phyloP scores from a whole-genome alignment of 2,329 filamentous ascomycete genomes.

The Aspergillus alliaceus region DNA sequence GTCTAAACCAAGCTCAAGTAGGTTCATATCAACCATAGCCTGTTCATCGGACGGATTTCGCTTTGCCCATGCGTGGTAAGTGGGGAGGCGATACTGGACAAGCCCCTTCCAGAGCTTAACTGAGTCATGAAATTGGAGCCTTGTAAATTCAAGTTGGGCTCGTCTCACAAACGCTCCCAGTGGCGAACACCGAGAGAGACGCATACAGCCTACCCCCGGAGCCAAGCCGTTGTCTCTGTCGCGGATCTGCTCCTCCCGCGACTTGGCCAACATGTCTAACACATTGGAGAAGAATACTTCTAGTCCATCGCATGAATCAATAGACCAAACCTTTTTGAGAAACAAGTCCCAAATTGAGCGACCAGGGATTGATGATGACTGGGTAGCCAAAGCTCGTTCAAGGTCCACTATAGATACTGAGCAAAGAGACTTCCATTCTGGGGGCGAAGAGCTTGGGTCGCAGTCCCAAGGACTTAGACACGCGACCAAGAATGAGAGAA shows the following conservation, averaged over 20 bases:
- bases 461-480: slow-evolving; percentile 57
- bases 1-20: slow-evolving; percentile 60
- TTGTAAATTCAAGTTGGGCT: slow-evolving; percentile 74
- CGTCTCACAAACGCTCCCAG: slow-evolving; percentile 78
- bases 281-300: slow-evolving; percentile 71
- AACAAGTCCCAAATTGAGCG: slow-evolving; percentile 86
- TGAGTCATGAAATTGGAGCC: slow-evolving; percentile 76
- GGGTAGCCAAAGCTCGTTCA: slow-evolving; percentile 46
- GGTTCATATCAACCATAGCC: slow-evolving; percentile 62
- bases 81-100: slow-evolving; percentile 75
- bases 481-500: slow-evolving; percentile 76
- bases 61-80: slow-evolving; percentile 61
- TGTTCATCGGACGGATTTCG: slow-evolving; percentile 49
- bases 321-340: slow-evolving; percentile 75
- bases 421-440: slow-evolving; percentile 31
- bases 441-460: slow-evolving; percentile 17
- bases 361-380: slow-evolving; percentile 63
- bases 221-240: slow-evolving; percentile 56
- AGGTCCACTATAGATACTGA: slow-evolving; percentile 46
- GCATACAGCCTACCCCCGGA: slow-evolving; percentile 54
- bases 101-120: slow-evolving; percentile 80
- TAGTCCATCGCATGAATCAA: slow-evolving; percentile 80
- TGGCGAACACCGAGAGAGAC: slow-evolving; percentile 71
- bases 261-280: slow-evolving; percentile 59
- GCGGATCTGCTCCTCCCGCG: slow-evolving; percentile 60